Evolutionary conservation across 192 early-diverging fungal genomes (phyloP).

Genomic region (Entomortierella parvispora): DNA sequence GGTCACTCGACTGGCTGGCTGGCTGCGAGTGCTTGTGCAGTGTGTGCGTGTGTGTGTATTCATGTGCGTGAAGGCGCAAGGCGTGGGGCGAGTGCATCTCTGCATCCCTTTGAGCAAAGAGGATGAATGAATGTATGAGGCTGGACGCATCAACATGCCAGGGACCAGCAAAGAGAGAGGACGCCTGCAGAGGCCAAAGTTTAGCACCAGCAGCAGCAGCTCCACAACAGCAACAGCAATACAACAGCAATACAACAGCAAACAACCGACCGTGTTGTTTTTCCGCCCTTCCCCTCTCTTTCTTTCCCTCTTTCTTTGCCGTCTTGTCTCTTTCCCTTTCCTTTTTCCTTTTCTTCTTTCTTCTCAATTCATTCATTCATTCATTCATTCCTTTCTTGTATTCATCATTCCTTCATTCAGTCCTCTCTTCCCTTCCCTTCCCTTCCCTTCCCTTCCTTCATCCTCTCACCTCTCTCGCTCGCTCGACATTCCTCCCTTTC

Average conservation of each 20-base stretch:
- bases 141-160: too few relatives aligned
- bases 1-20: too few relatives aligned
- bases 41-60: too few relatives aligned
- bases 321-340: constrained; percentile 2
- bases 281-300: neutral
- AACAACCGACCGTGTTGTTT: neutral
- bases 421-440: neutral
- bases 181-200: too few relatives aligned
- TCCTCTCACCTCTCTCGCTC: neutral
- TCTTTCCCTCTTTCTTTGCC: neutral
- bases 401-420: neutral
- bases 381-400: constrained; percentile 11
- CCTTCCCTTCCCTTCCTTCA: neutral
- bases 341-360: constrained; percentile 21
- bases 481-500: neutral
- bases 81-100: too few relatives aligned
- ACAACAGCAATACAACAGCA: neutral
- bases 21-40: too few relatives aligned
- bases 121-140: too few relatives aligned
- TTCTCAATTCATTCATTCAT: constrained; percentile 9
- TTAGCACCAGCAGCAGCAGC: neutral
- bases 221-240: neutral
- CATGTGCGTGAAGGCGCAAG: too few relatives aligned
- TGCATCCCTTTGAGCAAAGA: too few relatives aligned
- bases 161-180: too few relatives aligned